Evolutionary conservation across 2,329 filamentous ascomycete genomes (phyloP), one percentile per base, ranked within the genome.

Genomic region (Fusarium sp.): DNA sequence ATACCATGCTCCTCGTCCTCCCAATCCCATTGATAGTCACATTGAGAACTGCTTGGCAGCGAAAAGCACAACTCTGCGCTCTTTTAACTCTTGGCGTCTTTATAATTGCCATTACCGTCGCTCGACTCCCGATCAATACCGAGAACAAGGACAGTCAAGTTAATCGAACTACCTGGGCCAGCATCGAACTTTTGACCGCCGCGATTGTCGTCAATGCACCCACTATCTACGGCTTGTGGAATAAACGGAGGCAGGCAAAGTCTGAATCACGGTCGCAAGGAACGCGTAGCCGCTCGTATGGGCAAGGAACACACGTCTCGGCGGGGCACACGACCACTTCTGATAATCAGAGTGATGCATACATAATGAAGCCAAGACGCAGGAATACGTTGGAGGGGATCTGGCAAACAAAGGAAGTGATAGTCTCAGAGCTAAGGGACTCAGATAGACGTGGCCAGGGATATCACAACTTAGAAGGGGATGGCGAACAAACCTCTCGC

Each of bases 31-130:
- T 73, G 3, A 67, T 80, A 11, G 71, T 79, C 6, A 62, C 66
- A 8, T 62, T 78, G 17, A 76, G 76, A 49, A 73, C 74, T 0
- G 65, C 75, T 3, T 71, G 71, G 70, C 55, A 67, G 43, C 75
- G 75, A 13, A 81, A 81, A 46, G 15, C 75, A 1, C 76, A 78
- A 13, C 67, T 82, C 0, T 65, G 72, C n/a, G 47, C 53, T 0
- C 74, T 82, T 0, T 82, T 81, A 52, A 77, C 75, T 3, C 73
- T 82, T 17, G 80, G 80, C 17, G 71, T 79, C 17, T 79, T 82
- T 46, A 80, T 82, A 57, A 80, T 82, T 45, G 69, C 76, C 24
- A 76, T 82, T 24, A 82, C 80, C 1, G 68, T 80, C n/a, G 74
- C 81, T 21, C 76, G 80, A 7, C 72, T 82, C 3, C 79, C 77